Conservation (phyloP, 2,329 filamentous ascomycete species). For the Xylariaceae sp. region DNA sequence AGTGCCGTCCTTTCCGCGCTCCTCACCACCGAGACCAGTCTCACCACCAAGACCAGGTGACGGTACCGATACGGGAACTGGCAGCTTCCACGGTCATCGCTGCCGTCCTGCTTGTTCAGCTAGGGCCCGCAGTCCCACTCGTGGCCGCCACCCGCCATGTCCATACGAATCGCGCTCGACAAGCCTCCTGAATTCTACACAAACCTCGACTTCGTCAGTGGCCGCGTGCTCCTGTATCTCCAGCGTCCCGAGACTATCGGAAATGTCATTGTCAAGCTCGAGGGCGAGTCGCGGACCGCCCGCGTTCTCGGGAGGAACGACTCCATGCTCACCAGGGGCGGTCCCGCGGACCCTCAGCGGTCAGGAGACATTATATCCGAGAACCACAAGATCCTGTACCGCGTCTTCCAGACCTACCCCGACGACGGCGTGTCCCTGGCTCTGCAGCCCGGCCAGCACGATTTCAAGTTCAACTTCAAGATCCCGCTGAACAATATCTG, state of each 20-base stretch:
- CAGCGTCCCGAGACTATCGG: conserved; percentile 63
- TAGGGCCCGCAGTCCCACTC: too few relatives aligned
- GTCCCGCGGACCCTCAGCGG: conserved; percentile 28
- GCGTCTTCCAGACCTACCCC: conserved; percentile 65
- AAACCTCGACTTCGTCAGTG: conserved; percentile 67
- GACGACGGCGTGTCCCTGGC: conserved; percentile 38
- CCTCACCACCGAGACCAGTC: too few relatives aligned
- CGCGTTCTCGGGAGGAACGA: conserved; percentile 42
- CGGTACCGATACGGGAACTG: too few relatives aligned
- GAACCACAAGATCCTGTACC: conserved; percentile 69
- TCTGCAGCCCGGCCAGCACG: conserved; percentile 58
- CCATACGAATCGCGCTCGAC: conserved; percentile 59
- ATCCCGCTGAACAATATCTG: conserved; percentile 71
- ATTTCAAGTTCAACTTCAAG: conserved; percentile 74
- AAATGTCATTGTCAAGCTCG: conserved; percentile 73
- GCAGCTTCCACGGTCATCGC: too few relatives aligned
- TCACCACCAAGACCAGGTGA: too few relatives aligned
- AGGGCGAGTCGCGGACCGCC: conserved; percentile 68
- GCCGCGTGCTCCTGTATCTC: conserved; percentile 48
- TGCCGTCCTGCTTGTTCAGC: too few relatives aligned
- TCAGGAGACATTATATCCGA: conserved; percentile 42
- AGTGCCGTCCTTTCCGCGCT: too few relatives aligned
- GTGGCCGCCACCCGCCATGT: too few relatives aligned
- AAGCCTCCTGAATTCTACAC: conserved; percentile 66
- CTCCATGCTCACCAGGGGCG: too few relatives aligned